phyloP scores from a whole-genome alignment of 2,329 filamentous ascomycete genomes.

The Torrubiellomyces zombiae region DNA sequence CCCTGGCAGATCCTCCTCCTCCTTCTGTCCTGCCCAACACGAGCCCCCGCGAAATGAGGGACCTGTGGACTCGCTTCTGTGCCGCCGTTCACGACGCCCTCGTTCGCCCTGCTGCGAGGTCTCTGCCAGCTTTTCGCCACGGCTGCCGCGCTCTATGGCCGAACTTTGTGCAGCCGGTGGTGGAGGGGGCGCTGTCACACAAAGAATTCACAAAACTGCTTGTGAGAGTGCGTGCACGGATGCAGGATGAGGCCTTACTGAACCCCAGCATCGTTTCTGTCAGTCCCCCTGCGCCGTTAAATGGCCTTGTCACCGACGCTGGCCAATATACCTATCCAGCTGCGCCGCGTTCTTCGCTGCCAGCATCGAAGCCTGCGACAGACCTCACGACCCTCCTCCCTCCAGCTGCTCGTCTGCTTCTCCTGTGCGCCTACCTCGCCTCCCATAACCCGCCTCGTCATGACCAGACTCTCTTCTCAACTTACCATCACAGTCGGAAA shows the following conservation, averaged over 20 bases:
- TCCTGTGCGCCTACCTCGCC: constrained; percentile 64
- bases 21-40: constrained; percentile 31
- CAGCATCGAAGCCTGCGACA: background rate
- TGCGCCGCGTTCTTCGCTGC: no score
- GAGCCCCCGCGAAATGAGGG: constrained; percentile 35
- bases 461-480: constrained; percentile 62
- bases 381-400: constrained; percentile 45
- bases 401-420: constrained; percentile 54
- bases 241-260: constrained; percentile 56
- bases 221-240: constrained; percentile 49
- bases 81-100: constrained; percentile 78
- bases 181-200: constrained; percentile 53
- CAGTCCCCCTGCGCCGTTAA: constrained; percentile 3
- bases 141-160: constrained; percentile 68
- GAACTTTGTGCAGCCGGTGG: constrained; percentile 63
- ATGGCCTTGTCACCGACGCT: background rate
- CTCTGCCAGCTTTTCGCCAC: constrained; percentile 54
- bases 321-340: no score
- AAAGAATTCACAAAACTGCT: constrained; percentile 77
- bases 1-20: constrained; percentile 27
- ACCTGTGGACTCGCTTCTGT: constrained; percentile 68
- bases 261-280: constrained; percentile 42
- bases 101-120: constrained; percentile 62
- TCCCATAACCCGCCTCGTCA: constrained; percentile 64
- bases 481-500: constrained; percentile 38